Evolutionary conservation across 2,329 filamentous ascomycete species (phyloP).

Genomic region (Aspergillus japonicus): DNA sequence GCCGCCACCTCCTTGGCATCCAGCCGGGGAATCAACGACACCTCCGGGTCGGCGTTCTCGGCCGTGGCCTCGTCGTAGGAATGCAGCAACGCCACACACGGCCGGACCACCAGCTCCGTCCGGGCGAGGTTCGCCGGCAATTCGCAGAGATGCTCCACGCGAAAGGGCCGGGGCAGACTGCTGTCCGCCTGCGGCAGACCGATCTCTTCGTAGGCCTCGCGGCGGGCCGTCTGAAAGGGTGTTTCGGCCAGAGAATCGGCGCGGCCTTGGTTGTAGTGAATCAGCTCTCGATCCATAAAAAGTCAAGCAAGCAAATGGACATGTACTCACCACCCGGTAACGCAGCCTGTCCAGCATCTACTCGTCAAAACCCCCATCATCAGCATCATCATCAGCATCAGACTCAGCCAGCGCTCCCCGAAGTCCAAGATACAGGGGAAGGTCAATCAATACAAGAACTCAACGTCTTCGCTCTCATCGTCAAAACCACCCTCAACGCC

Average conservation of each 20-base stretch:
- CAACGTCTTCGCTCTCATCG: slow-evolving; percentile 59
- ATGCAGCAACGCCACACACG: slow-evolving; percentile 76
- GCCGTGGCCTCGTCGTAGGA: slow-evolving; percentile 52
- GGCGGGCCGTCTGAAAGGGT: slow-evolving; percentile 75
- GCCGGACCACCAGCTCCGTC: slow-evolving; percentile 71
- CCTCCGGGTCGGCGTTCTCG: slow-evolving; percentile 57
- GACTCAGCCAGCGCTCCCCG: not conserved
- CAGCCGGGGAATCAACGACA: slow-evolving; percentile 72
- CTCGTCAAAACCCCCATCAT: not conserved
- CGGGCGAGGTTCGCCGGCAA: slow-evolving; percentile 73
- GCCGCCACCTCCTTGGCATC: slow-evolving; percentile 90
- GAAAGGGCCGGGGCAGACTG: slow-evolving; percentile 72
- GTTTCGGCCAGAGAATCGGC: slow-evolving; percentile 56
- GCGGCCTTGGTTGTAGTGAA: slow-evolving; percentile 35
- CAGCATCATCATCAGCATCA: not conserved
- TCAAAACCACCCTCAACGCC: slow-evolving; percentile 68
- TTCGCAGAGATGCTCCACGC: slow-evolving; percentile 82
- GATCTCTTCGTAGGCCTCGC: slow-evolving; percentile 92
- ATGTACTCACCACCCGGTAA: slow-evolving; percentile 72
- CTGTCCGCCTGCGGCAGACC: slow-evolving; percentile 72
- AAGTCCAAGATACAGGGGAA: not conserved
- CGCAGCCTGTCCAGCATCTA: slow-evolving; percentile 77
- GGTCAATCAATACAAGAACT: slow-evolving; percentile 52
- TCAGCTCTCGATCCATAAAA: not conserved
- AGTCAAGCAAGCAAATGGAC: too few species aligned